Evolutionary conservation across 192 early-diverging fungal species (phyloP).

Genomic region (Dispira parvispora): DNA sequence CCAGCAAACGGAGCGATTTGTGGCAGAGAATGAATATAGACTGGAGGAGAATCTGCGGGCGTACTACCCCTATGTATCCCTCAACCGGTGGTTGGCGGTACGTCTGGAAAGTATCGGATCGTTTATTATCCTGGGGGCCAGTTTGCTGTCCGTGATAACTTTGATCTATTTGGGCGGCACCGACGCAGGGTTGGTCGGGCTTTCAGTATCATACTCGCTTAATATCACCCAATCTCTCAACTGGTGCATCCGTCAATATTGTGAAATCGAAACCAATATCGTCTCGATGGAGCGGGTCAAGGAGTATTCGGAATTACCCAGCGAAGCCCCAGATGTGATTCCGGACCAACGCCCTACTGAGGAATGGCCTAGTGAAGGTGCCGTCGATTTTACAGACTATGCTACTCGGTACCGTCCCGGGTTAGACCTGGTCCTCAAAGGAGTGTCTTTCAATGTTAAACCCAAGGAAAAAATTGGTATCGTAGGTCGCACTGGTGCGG

Average conservation of each 20-base stretch:
- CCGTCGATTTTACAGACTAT: slow-evolving; percentile 57
- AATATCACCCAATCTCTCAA: slow-evolving; percentile 67
- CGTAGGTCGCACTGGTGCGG: slow-evolving; percentile 50
- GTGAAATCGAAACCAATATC: slow-evolving; percentile 62
- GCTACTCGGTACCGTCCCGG: slow-evolving; percentile 65
- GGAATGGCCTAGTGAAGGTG: slow-evolving; percentile 60
- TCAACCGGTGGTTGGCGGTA: slow-evolving; percentile 50
- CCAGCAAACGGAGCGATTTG: slow-evolving; percentile 37
- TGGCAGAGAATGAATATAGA: slow-evolving; percentile 41
- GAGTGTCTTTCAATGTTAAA: slow-evolving; percentile 19
- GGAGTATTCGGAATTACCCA: slow-evolving; percentile 63
- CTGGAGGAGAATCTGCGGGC: slow-evolving; percentile 68
- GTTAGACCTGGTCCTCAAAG: slow-evolving; percentile 60
- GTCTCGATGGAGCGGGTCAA: slow-evolving; percentile 61
- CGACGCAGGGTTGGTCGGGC: slow-evolving; percentile 53
- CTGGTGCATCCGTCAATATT: slow-evolving; percentile 74
- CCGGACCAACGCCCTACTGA: slow-evolving; percentile 32
- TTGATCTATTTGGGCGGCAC: slow-evolving; percentile 25
- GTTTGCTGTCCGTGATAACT: slow-evolving; percentile 49
- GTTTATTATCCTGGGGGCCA: slow-evolving; percentile 61
- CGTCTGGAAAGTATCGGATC: slow-evolving; percentile 70
- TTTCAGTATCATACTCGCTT: slow-evolving; percentile 48
- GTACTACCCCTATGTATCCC: slow-evolving; percentile 53
- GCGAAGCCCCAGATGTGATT: slow-evolving; percentile 62
- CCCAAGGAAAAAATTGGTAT: slow-evolving; percentile 40